Evolutionary conservation across 495 filamentous ascomycete species (phyloP), one percentile per base, ranked within the genome.

Genomic region (Amniculicola lignicola): DNA sequence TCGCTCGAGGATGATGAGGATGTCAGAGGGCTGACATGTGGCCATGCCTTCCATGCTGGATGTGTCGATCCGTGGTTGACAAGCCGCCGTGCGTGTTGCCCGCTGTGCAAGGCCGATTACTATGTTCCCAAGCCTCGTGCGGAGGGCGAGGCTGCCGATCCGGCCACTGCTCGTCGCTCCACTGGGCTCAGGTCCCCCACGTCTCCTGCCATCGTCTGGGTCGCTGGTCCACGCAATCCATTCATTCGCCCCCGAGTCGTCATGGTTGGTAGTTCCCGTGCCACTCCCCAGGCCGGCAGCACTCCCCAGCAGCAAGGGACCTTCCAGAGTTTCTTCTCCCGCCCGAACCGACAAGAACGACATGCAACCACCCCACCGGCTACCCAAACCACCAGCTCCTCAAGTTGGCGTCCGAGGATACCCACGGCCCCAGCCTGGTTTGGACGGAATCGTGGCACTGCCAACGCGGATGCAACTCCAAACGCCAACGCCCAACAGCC

Each of bases 21-120:
- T 71, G 86, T 98, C 33, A 87, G 93, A 50, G 93, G 93, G 22
- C 73, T 98, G 35, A 89, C 89, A 11, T 97, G 93, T 64, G 90
- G 90, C 27, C 94, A 97, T 69, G 91, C 93, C 55, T 99, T 97
- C 78, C 93, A 99, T 71, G 87, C 88, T 40, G 81, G 80, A 19
- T 99, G 93, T 70, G 79, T 99, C 16, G 93, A 99, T 64, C 93
- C 94, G 10, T 98, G 93, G 93, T 75, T 98, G 47, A 98, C 93
- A 1, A 88, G 82, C 63, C 79, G 93, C 57, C 82, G 91, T 55
- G 94, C 93, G 11, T 95, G 93, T 70, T 99, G 94, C 70, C 94
- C 94, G 43, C 81, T 97, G 38, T 97, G 93, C 76, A 99, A 99
- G 73, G 85, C 89, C 29, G 90, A 96, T 59, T 98, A 96, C 70